Evolutionary conservation across 495 filamentous ascomycete species (phyloP), one percentile per base, ranked within the genome.

Genomic region (Thermochaetoides thermophila): DNA sequence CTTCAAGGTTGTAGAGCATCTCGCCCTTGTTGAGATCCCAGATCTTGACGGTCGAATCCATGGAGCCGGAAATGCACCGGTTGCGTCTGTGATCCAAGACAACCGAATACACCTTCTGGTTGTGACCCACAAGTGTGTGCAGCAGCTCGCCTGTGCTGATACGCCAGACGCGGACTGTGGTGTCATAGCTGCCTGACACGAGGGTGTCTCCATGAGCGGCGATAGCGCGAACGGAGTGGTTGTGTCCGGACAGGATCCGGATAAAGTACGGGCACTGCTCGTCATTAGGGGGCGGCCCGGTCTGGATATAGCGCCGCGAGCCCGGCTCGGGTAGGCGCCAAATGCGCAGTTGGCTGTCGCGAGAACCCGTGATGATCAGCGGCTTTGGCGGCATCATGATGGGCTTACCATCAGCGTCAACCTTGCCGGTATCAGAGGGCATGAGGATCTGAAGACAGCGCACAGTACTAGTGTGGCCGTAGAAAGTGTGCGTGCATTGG

Each of bases 161-260:
- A 44, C 81, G 86, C 89, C 89, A 99, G 3, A 99, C 89, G 21
- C 87, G 74, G 9, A 99, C 91, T 0, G 82, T 89, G 57, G 73
- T 86, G 53, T 99, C 89, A 53, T 99, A 99, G 51, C 87, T 95
- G 6, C 89, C 89, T 44, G 85, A 94, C n/a, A 96, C 83, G n/a
- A 99, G 67, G 5, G 84, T 95, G 44, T 99, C 89, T 2, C 76
- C 84, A 45, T 96, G 77, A 7, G 91, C 91, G 30, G 91, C 89
- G 43, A 99, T 99, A 9, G 89, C 89, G 28, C 89, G 81, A n/a
- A 99, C 89, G 2, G 91, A 96, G 52, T 96, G 86, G 29, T 68
- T 71, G 49, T 99, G 89, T 1, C 91, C 91, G 12, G 73, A 61
- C 9, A 99, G 68, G 2, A 77, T 76, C 29, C 91, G 82, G 33